A percentile compares a stretch with the other conserved stretches of the same genome.
These are phyloP conservation scores for Phylloboletellus chloephorus DNA, from an alignment of 1,284 basidiomycete species.

Conservation along the genomic window DNA sequence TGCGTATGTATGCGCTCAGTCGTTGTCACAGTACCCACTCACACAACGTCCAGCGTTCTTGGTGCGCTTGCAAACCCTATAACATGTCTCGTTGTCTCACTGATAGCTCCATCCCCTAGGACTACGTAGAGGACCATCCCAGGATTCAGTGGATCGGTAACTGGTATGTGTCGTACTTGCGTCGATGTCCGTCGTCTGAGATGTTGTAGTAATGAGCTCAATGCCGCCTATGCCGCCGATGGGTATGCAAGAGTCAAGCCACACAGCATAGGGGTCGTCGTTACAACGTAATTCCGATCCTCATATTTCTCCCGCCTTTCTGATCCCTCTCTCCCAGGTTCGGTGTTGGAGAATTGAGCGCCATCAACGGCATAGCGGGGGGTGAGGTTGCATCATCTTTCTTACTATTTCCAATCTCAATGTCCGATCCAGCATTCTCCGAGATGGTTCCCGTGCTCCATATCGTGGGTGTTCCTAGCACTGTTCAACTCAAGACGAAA, in stretches of 20 bases:
- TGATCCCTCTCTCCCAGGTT: constrained; percentile 50
- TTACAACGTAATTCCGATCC: constrained; percentile 58
- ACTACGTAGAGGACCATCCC: constrained; percentile 80
- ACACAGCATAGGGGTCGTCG: constrained; percentile 64
- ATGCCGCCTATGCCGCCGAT: constrained; percentile 89
- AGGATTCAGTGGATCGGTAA: constrained; percentile 87
- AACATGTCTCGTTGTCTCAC: not conserved
- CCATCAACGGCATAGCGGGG: constrained; percentile 76
- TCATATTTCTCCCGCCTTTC: not conserved
- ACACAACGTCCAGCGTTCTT: constrained; percentile 39
- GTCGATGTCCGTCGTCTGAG: constrained; percentile 2
- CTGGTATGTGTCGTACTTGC: constrained; percentile 45
- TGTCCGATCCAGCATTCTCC: constrained; percentile 53
- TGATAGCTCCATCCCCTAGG: constrained; percentile 38
- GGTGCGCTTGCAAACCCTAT: constrained; percentile 34
- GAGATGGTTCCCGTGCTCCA: constrained; percentile 93
- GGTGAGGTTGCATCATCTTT: constrained; percentile 33
- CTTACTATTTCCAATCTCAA: not conserved
- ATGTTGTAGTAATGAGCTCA: constrained; percentile 69
- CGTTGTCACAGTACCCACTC: not conserved
- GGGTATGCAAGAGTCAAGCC: constrained; percentile 87
- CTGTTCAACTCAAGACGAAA: constrained; percentile 61
- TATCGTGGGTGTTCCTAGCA: constrained; percentile 84
- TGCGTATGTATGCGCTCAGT: constrained; percentile 40
- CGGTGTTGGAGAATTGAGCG: constrained; percentile 86